These are phyloP conservation scores for Neurospora terricola DNA, from an alignment of 495 filamentous ascomycete genomes.

Conservation along the genomic window DNA sequence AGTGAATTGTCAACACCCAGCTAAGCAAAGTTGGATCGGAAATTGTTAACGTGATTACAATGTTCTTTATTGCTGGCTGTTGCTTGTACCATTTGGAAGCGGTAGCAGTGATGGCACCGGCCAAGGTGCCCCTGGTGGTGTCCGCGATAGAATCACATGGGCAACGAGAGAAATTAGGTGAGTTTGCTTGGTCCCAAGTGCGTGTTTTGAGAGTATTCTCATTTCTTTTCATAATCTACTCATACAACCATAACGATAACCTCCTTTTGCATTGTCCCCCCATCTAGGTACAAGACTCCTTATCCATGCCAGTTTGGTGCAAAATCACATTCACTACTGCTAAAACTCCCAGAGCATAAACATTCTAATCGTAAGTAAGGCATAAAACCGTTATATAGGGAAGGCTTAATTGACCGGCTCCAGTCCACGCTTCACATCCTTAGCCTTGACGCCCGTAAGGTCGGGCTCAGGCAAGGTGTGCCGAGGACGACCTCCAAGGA, in stretches of 20 bases:
- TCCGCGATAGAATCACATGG: neutral
- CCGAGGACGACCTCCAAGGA: constrained; percentile 60
- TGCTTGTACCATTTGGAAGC: too few species aligned
- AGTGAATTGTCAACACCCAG: too few species aligned
- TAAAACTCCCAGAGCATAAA: neutral
- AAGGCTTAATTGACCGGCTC: neutral
- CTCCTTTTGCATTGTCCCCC: neutral
- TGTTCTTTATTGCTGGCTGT: too few species aligned
- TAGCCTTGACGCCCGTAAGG: constrained; percentile 38
- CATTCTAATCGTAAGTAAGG: neutral
- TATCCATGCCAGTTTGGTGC: neutral
- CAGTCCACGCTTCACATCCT: constrained; percentile 42
- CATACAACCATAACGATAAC: neutral
- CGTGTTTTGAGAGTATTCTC: neutral
- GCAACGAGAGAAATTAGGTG: neutral
- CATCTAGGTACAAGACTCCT: neutral
- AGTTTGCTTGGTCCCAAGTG: neutral
- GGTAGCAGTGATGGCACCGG: too few species aligned
- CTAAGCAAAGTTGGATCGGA: too few species aligned
- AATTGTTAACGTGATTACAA: too few species aligned
- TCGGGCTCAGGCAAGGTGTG: constrained; percentile 33
- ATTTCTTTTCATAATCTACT: neutral
- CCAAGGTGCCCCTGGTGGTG: neutral
- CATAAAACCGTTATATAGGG: neutral
- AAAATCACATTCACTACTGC: neutral